A percentile compares a stretch with the other conserved stretches of the same genome.
These are phyloP conservation scores for Phlyctochytrium bullatum DNA, from an alignment of 192 early-diverging fungal genomes.

Conservation along the genomic window DNA sequence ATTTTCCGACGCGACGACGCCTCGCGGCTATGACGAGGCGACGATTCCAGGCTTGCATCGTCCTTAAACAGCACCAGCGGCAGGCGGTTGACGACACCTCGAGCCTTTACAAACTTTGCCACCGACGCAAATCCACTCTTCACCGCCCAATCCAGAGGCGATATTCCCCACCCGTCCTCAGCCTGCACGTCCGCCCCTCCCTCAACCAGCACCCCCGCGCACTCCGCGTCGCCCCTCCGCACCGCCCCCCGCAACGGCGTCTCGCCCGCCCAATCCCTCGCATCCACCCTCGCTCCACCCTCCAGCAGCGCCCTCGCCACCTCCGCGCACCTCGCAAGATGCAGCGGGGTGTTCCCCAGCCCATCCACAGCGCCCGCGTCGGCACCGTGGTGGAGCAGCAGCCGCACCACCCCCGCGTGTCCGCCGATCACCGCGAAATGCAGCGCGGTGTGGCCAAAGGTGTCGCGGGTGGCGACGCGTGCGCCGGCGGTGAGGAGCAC, in stretches of 20 bases:
- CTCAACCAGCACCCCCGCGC: background rate
- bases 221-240: background rate
- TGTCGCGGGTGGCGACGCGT: background rate
- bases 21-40: too few species aligned
- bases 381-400: background rate
- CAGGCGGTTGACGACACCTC: too few species aligned
- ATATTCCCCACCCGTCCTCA: background rate
- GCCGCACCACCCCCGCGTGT: background rate
- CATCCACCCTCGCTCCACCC: background rate
- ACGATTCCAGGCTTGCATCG: too few species aligned
- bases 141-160: background rate
- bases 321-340: background rate
- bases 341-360: background rate
- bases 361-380: background rate
- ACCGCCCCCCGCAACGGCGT: background rate
- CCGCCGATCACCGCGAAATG: background rate
- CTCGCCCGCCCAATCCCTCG: background rate
- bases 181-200: background rate
- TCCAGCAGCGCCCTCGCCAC: background rate
- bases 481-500: background rate
- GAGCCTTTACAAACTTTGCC: too few species aligned
- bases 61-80: too few species aligned
- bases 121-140: too few species aligned
- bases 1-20: too few species aligned
- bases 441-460: background rate